Evolutionary conservation across 2,329 filamentous ascomycete species (phyloP), one percentile per base, ranked within the genome.

Genomic region (Exophiala oligosperma): DNA sequence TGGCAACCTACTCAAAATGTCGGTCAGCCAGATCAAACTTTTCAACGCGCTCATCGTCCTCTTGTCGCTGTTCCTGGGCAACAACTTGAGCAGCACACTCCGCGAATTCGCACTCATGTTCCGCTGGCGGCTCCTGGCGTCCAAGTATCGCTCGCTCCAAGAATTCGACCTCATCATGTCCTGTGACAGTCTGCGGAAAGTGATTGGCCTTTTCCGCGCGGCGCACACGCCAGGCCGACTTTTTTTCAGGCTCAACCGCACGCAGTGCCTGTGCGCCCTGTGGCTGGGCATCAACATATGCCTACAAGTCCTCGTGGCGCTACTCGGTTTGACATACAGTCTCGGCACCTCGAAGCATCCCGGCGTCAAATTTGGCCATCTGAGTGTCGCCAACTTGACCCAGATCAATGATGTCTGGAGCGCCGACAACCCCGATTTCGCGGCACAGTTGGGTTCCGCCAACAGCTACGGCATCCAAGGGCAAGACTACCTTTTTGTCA

Each of bases 311-410:
- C 56, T 63, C 9, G 60, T 66, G 11, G 65, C 63, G 23, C 49
- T 64, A n/a, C 57, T 66, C 5, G 65, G 65, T 1, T 50, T 67
- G 50, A 66, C 64, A 3, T 66, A 67, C 52, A 62, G 57, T 29
- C 55, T 67, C 40, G 56, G 63, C 43, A 60, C 60, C 5, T 62
- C 65, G 12, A 26, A 50, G 2, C 17, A 55, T 32, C 62, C 62
- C 2, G 46, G 92, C 7, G 86, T 93, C 53, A 97, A 97, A 83
- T 99, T 94, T 93, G 94, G 92, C 2, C 89, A 96, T 44, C 97
- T 97, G 77, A 92, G 92, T 72, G 87, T 92, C 64, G 91, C 92
- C 69, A 97, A 96, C 70, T 82, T 97, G 7, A 81, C 96, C 12
- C 97, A 97, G 83, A 97, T 64, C 46, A 56, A 56, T 26, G 62